These are phyloP conservation scores for Candida tunisiensis DNA, from an alignment of 1,139 yeast species.

Conservation along the genomic window DNA sequence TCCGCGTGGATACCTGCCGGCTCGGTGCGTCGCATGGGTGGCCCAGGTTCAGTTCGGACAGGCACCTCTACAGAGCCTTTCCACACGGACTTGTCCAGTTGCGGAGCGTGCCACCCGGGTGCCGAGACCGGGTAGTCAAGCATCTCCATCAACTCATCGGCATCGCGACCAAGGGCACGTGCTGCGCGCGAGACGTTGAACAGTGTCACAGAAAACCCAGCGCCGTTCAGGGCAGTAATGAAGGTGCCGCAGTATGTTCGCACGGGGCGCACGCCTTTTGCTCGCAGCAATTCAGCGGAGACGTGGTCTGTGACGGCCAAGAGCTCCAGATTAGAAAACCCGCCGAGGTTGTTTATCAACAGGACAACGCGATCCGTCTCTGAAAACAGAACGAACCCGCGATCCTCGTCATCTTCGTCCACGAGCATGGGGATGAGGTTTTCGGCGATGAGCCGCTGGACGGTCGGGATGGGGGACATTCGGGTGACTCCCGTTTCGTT, in stretches of 20 bases:
- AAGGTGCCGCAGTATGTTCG: constrained; percentile 58
- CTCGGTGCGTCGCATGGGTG: constrained; percentile 5
- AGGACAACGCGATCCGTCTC: constrained; percentile 48
- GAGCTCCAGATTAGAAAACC: constrained; percentile 64
- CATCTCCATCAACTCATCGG: constrained; percentile 23
- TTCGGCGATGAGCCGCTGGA: constrained; percentile 27
- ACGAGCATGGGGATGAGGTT: constrained; percentile 15
- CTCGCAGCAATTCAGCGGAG: constrained; percentile 25
- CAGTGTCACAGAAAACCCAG: constrained; percentile 76
- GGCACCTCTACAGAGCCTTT: no score
- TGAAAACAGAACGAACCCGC: constrained; percentile 36
- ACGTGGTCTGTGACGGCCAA: constrained; percentile 41
- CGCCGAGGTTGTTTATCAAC: constrained; percentile 69
- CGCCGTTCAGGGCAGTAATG: constrained; percentile 76
- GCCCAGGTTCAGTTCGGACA: constrained; percentile 15
- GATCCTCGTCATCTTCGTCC: constrained; percentile 16
- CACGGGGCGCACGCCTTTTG: constrained; percentile 40
- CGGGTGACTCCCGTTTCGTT: constrained; percentile 79
- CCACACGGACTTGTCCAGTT: no score
- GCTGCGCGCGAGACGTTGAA: constrained; percentile 40
- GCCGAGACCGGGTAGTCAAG: constrained; percentile 62
- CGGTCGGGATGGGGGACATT: constrained; percentile 53
- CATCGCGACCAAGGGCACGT: constrained; percentile 10
- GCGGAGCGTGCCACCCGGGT: constrained; percentile 58
- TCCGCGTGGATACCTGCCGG: constrained; percentile 27